phyloP scores from a whole-genome alignment of 2,329 filamentous ascomycete genomes.

The Herpotrichia juniperi region DNA sequence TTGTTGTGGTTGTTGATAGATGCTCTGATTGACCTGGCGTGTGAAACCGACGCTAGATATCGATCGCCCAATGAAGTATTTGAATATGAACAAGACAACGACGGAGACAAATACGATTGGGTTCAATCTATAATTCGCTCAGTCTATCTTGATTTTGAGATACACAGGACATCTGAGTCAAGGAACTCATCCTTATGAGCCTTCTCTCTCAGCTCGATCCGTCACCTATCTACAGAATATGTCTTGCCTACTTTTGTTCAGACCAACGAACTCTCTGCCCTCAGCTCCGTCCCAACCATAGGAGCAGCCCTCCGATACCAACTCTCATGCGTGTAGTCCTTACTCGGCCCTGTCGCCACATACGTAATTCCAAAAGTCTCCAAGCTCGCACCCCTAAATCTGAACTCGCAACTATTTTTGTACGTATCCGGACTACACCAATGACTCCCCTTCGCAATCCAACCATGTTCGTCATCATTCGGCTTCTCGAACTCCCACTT shows the following conservation, averaged over 20 bases:
- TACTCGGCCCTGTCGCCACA: slow-evolving; percentile 72
- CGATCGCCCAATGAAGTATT: no score
- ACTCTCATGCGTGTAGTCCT: slow-evolving; percentile 66
- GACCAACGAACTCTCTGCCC: not conserved
- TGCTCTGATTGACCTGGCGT: not conserved
- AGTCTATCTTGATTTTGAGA: no score
- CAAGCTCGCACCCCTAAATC: slow-evolving; percentile 65
- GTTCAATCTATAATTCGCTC: no score
- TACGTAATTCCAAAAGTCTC: slow-evolving; percentile 67
- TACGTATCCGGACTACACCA: slow-evolving; percentile 76
- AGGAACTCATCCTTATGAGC: no score
- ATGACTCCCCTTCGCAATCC: slow-evolving; percentile 71
- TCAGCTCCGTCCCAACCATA: not conserved
- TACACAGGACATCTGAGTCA: no score
- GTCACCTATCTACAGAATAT: no score
- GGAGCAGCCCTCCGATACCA: slow-evolving; percentile 32
- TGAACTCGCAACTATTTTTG: slow-evolving; percentile 71
- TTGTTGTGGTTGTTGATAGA: not conserved
- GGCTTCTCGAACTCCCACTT: slow-evolving; percentile 65
- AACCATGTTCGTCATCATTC: slow-evolving; percentile 52
- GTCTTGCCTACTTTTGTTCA: not conserved
- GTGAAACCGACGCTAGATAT: no score
- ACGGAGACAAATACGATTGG: no score
- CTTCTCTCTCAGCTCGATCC: no score
- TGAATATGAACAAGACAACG: no score